Percentiles rank a stretch among this genome's conserved stretches.
Evolutionary conservation across 345 rosid genomes (phyloP).

Genomic region (Rhizophora mangle): DNA sequence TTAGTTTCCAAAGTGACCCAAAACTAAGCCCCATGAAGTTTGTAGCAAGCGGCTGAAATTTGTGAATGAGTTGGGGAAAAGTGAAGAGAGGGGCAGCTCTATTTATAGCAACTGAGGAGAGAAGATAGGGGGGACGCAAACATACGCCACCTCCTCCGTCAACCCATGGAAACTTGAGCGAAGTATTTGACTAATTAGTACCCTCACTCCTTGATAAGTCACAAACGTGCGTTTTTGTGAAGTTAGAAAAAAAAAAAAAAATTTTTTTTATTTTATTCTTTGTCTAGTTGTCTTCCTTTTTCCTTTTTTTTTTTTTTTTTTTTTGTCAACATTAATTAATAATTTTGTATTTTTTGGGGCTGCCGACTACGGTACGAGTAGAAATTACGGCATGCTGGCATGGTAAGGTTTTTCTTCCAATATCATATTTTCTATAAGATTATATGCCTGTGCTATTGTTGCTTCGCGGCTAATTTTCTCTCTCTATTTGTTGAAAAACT

Average conservation of each 20-base stretch:
- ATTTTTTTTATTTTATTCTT: too few relatives aligned
- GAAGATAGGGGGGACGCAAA: not conserved
- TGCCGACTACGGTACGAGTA: constrained; percentile 23
- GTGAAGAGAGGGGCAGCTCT: not conserved
- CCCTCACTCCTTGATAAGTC: not conserved
- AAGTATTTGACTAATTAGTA: not conserved
- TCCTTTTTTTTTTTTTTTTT: not conserved
- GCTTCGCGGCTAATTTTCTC: not conserved
- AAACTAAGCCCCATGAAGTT: too few relatives aligned
- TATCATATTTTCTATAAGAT: not conserved
- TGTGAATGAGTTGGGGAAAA: constrained; percentile 6
- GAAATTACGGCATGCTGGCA: not conserved
- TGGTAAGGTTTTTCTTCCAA: too few relatives aligned
- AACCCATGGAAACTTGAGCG: too few relatives aligned
- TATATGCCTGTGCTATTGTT: not conserved
- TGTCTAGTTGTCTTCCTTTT: too few relatives aligned
- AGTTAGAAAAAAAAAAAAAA: too few relatives aligned
- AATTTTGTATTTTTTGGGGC: not conserved
- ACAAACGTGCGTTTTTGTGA: not conserved
- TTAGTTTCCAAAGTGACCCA: too few relatives aligned
- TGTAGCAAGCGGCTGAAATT: not conserved
- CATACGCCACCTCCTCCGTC: too few relatives aligned
- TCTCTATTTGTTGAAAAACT: not conserved
- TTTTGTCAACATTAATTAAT: not conserved
- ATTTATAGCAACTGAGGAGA: constrained; percentile 27